Evolutionary conservation across 2,329 filamentous ascomycete species (phyloP).

Genomic region (Tolypocladium guangdongense): DNA sequence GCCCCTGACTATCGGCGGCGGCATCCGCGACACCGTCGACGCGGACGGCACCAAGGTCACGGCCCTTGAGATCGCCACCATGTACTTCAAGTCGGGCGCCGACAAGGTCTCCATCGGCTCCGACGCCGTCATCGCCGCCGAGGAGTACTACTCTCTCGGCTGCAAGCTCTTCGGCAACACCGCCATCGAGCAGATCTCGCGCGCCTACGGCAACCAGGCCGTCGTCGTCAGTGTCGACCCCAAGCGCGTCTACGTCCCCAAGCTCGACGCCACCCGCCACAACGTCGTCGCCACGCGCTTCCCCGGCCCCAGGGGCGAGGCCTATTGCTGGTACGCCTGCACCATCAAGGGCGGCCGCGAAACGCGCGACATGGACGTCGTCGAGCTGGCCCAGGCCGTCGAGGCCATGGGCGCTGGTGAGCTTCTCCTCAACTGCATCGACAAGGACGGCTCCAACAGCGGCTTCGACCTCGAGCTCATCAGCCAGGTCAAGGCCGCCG

Average conservation of each 20-base stretch:
- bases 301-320: slow-evolving; percentile 65
- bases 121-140: slow-evolving; percentile 85
- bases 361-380: slow-evolving; percentile 85
- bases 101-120: slow-evolving; percentile 97
- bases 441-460: slow-evolving; percentile 87
- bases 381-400: slow-evolving; percentile 77
- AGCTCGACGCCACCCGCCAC: slow-evolving; percentile 61
- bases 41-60: slow-evolving; percentile 77
- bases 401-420: slow-evolving; percentile 95
- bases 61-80: slow-evolving; percentile 82
- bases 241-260: slow-evolving; percentile 76
- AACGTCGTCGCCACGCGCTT: slow-evolving; percentile 57
- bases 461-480: slow-evolving; percentile 94
- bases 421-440: slow-evolving; percentile 93
- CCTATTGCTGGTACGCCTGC: slow-evolving; percentile 92
- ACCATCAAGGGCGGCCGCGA: slow-evolving; percentile 93
- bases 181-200: slow-evolving; percentile 89
- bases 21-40: slow-evolving; percentile 87
- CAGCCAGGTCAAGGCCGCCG: slow-evolving; percentile 71
- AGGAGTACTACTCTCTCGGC: slow-evolving; percentile 71
- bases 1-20: slow-evolving; percentile 87
- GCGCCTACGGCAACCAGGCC: slow-evolving; percentile 90
- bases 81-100: slow-evolving; percentile 95
- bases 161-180: slow-evolving; percentile 66
- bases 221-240: slow-evolving; percentile 95